phyloP scores from a whole-genome alignment of 805 yeast genomes.

The Saccharomycopsis oosterbeekiorum region DNA sequence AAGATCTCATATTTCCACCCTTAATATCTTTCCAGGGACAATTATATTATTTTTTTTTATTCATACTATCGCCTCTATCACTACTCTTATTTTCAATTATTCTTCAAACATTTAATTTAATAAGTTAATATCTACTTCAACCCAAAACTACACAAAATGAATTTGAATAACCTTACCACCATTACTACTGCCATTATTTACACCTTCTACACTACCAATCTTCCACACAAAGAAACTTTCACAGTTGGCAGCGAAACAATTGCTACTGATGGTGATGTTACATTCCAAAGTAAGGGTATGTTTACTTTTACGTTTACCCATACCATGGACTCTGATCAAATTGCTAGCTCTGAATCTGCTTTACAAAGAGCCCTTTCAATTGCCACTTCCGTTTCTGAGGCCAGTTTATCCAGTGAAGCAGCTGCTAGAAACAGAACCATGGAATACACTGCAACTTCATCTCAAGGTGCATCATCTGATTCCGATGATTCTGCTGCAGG shows the following conservation, averaged over 20 bases:
- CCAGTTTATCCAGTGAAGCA: slow-evolving; percentile 13
- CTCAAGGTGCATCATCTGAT: not conserved
- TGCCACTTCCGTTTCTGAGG: slow-evolving; percentile 14
- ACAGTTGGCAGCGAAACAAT: slow-evolving; percentile 12
- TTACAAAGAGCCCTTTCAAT: slow-evolving; percentile 14
- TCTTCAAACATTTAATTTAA: not conserved
- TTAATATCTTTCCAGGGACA: not conserved
- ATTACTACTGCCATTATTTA: slow-evolving; percentile 18
- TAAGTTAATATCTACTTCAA: no score
- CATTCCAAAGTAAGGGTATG: slow-evolving; percentile 13
- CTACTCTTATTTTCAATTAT: no score
- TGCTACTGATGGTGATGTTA: slow-evolving; percentile 13
- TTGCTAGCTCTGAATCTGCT: slow-evolving; percentile 12
- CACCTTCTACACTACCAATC: slow-evolving; percentile 15
- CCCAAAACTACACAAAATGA: not conserved
- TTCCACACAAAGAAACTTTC: slow-evolving; percentile 9
- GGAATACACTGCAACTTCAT: not conserved
- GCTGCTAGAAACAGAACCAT: slow-evolving; percentile 11
- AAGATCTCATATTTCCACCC: not conserved
- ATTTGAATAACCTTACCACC: slow-evolving; percentile 9
- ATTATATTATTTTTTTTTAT: not conserved
- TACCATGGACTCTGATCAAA: slow-evolving; percentile 11
- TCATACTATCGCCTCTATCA: not conserved
- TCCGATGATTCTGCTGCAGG: not conserved
- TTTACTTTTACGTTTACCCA: slow-evolving; percentile 16